Conservation (phyloP, 257 asterid genomes). For the Petrea volubilis region DNA sequence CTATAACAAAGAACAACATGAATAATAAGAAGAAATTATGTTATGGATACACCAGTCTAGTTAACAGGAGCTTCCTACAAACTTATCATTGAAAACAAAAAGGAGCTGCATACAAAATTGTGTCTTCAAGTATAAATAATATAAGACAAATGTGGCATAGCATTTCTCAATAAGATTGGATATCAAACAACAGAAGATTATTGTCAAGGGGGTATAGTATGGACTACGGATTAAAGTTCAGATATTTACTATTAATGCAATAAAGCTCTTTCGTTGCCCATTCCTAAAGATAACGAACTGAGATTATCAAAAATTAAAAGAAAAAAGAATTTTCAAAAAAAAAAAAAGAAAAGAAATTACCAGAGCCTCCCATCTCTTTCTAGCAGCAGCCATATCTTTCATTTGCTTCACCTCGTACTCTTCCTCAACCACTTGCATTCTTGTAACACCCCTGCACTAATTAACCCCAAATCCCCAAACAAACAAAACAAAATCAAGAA, state of each 20-base stretch:
- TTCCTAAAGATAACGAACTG: neutral
- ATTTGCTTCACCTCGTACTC: slow-evolving; percentile 91
- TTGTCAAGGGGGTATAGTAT: neutral
- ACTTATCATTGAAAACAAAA: neutral
- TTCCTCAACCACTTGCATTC: slow-evolving; percentile 82
- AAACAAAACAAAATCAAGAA: neutral
- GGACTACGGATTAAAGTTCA: neutral
- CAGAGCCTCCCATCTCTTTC: slow-evolving; percentile 96
- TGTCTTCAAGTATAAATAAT: neutral
- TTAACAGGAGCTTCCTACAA: neutral
- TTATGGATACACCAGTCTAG: neutral
- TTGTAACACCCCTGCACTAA: slow-evolving; percentile 48
- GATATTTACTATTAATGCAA: neutral
- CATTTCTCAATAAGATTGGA: no score
- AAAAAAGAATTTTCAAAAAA: neutral
- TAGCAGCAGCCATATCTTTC: slow-evolving; percentile 97
- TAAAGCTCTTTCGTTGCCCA: neutral
- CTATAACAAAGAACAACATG: neutral
- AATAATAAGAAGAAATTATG: neutral
- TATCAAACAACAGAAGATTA: neutral
- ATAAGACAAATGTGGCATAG: no score
- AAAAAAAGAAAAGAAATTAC: slow-evolving; percentile 31
- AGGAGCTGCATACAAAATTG: neutral
- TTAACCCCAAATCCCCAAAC: slow-evolving; percentile 21
- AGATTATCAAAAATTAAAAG: neutral